phyloP scores from a whole-genome alignment of 257 asterid genomes.

The Salvia splendens region DNA sequence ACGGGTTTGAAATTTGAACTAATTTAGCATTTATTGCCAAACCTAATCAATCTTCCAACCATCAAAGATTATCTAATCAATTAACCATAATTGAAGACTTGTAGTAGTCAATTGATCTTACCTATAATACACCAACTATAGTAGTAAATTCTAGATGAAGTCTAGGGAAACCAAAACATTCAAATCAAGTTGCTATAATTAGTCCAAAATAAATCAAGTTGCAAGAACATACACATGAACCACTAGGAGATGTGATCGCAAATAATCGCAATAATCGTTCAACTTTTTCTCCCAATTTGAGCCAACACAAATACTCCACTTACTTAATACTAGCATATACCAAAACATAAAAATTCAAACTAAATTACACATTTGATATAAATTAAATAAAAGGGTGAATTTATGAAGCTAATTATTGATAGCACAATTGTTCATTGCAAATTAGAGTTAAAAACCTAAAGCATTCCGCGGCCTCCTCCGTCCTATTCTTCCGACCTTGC shows the following conservation, averaged over 20 bases:
- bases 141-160: slow-evolving; percentile 10
- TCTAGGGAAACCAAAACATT: neutral
- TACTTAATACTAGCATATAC: too few relatives aligned
- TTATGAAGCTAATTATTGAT: neutral
- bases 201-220: slow-evolving; percentile 13
- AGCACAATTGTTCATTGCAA: neutral
- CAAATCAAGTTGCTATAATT: slow-evolving; percentile 24
- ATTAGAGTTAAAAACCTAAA: slow-evolving; percentile 20
- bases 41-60: too few relatives aligned
- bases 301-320: too few relatives aligned
- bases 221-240: slow-evolving; percentile 26
- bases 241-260: slow-evolving; percentile 28
- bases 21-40: too few relatives aligned
- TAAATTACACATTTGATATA: neutral
- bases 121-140: neutral
- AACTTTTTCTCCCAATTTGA: neutral
- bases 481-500: slow-evolving; percentile 34
- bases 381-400: neutral
- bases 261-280: slow-evolving; percentile 8
- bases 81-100: too few relatives aligned
- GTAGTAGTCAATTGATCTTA: slow-evolving; percentile 14
- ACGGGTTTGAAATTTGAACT: too few relatives aligned
- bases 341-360: neutral
- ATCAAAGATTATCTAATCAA: too few relatives aligned
- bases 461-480: too few relatives aligned